These are phyloP conservation scores for Inga oerstediana DNA, from an alignment of 306 rosid genomes.

Conservation along the genomic window DNA sequence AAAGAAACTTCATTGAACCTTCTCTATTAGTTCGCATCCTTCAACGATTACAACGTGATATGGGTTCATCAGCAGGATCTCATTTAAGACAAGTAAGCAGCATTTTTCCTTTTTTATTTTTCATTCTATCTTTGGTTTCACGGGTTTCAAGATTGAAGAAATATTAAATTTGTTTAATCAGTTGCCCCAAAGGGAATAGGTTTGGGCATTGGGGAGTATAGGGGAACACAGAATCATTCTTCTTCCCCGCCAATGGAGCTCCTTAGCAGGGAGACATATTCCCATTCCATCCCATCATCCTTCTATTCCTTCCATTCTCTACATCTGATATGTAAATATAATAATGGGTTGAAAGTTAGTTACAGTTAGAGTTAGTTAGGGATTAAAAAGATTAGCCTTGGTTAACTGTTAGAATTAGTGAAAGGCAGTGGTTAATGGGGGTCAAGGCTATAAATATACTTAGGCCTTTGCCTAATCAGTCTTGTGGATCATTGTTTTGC, in stretches of 20 bases:
- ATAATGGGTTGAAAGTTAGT: no score
- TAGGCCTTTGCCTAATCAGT: no score
- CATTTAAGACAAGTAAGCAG: constrained; percentile 83
- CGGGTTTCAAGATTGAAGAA: background rate
- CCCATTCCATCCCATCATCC: background rate
- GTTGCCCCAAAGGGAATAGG: background rate
- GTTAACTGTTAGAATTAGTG: no score
- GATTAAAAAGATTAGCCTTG: no score
- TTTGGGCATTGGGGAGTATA: background rate
- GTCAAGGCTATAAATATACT: no score
- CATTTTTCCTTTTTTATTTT: background rate
- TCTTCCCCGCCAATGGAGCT: background rate
- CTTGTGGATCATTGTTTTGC: no score
- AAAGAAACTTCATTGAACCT: constrained; percentile 89
- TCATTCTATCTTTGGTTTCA: constrained; percentile 2
- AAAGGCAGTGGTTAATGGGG: no score
- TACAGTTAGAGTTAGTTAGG: no score
- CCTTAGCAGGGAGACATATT: background rate
- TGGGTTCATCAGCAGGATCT: constrained; percentile 89
- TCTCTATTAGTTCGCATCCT: constrained; percentile 77
- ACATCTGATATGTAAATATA: no score
- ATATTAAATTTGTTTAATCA: background rate
- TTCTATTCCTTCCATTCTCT: background rate
- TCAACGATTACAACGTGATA: constrained; percentile 91
- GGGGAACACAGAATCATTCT: background rate